Evolutionary conservation across 805 yeast genomes (phyloP), one percentile per base, ranked within the genome.

Genomic region (Wickerhamiella hasegawae): DNA sequence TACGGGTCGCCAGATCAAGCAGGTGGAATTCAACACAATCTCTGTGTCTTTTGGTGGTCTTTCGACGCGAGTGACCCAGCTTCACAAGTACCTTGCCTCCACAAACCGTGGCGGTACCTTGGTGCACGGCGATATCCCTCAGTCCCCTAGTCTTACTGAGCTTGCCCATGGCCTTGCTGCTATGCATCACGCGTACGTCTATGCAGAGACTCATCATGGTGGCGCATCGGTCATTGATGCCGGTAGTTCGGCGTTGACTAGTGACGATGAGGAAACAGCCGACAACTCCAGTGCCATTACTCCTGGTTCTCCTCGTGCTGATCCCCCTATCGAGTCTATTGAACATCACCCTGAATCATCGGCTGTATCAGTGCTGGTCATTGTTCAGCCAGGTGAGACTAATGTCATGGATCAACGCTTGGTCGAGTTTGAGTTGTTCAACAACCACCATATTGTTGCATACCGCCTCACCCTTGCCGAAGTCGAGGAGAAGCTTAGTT

Each of bases 31-130:
- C 61, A 90, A 90, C 57, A 85, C 98, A 1, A 82, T 90, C 3
- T 79, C 94, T 48, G 94, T 87, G 3, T 85, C 96, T 1, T 90
- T 90, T 60, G 95, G 93, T 16, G 97, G 93, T 0, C 63, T 90
- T 38, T 76, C 94, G 2, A 54, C 83, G 11, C 79, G 76, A 52
- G 87, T 82, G 18, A 79, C 90, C 16, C 63, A 70, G 44, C 60
- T 82, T 38, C 98, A 90, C 55, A 55, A 65, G 16, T 81, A 68
- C 43, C 45, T 59, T 16, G 49, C 58, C 4, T 62, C 63, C 29
- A 51, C 65, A 1, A 54, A 55, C 18, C 53, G 55, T 16, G 63
- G 59, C 40, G 71, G 66, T 31, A 51, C 69, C 33, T 19, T 35
- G 22, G 40, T 45, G 18, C 50, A 47, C 34, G 60, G 65, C 10